Conservation (phyloP, 768 basidiomycete species). For the Serendipita sp. region DNA sequence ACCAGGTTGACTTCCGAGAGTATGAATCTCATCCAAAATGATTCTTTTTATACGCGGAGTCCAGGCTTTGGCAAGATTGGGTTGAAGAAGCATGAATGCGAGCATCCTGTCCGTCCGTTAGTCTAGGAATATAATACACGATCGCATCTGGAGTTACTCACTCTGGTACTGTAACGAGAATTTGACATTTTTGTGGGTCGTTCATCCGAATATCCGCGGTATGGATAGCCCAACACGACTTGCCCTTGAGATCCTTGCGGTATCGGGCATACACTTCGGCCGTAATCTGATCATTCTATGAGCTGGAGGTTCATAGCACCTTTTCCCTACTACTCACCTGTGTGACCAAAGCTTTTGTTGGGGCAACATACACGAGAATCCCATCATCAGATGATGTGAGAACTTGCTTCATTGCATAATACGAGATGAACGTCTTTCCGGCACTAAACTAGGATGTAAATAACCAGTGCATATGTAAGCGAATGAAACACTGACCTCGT, state of each 20-base stretch:
- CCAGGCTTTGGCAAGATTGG: slow-evolving; percentile 44
- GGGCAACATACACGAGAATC: slow-evolving; percentile 54
- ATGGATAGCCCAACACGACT: slow-evolving; percentile 46
- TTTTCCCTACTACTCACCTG: slow-evolving; percentile 21
- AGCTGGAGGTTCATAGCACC: not conserved
- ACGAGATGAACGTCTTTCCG: slow-evolving; percentile 64
- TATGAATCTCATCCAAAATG: slow-evolving; percentile 45
- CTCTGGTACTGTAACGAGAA: slow-evolving; percentile 58
- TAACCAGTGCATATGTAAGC: not conserved
- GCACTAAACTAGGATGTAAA: slow-evolving; percentile 27
- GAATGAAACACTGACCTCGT: slow-evolving; percentile 25
- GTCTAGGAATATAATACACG: not conserved
- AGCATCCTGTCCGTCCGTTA: slow-evolving; percentile 22
- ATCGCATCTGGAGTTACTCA: not conserved
- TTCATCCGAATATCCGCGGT: slow-evolving; percentile 48
- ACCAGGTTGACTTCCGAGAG: slow-evolving; percentile 51
- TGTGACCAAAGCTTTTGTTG: slow-evolving; percentile 55
- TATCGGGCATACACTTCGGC: slow-evolving; percentile 61
- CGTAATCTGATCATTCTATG: slow-evolving; percentile 24
- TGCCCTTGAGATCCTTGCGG: slow-evolving; percentile 33
- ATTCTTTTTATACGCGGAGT: slow-evolving; percentile 49
- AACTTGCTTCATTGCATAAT: slow-evolving; percentile 59
- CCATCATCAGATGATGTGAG: slow-evolving; percentile 47
- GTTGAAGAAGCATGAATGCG: slow-evolving; percentile 51
- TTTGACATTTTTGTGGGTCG: slow-evolving; percentile 50